Base-by-base conservation (phyloP, 345 rosid species). In the Draba incana region DNA sequence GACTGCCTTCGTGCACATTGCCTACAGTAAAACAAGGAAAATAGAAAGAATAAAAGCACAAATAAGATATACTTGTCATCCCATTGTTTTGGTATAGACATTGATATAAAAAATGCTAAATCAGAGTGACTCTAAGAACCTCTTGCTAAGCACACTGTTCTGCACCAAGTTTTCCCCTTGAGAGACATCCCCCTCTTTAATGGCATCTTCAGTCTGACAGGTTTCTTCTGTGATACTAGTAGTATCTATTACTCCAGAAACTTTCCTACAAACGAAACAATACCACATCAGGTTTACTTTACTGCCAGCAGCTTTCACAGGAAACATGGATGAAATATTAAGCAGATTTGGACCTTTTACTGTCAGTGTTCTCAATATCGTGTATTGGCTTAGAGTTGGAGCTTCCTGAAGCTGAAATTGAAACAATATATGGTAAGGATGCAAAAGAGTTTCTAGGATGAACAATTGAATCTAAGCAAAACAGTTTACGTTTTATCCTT, bases 321-420 rank as follows among this genome's bases (percentile, higher is more conserved):
- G 14, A 60, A 44, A 37, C 30, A 55, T 47, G 25, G 15, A 75
- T 15, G 7, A 30, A 47, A 9, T 7, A 44, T 46, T 15, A 46
- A 53, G 57, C 68, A 45, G 68, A 52, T 27, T 3, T n/a, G 16
- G 38, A 75, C 92, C 89, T 83, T 67, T 54, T 82, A 50, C 59
- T 71, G n/a, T 74, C 75, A 55, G 62, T 55, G 42, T 75, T 77
- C 75, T 79, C 84, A 56, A 64, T 68, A 25, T 60, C 14, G 31
- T 75, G 78, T 59, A 62, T 50, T 68, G 72, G 66, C 65, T 66
- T 68, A 42, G 50, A 50, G 55, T 41, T 57, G 43, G 72, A 62
- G 63, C 56, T 43, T 14, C 42, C 77, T 27, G 66, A 44, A 64
- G 79, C 88, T 87, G 80, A 76, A 71, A 13, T 59, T 41, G 76